phyloP scores from a whole-genome alignment of 306 rosid genomes.

The Prunus dulcis region DNA sequence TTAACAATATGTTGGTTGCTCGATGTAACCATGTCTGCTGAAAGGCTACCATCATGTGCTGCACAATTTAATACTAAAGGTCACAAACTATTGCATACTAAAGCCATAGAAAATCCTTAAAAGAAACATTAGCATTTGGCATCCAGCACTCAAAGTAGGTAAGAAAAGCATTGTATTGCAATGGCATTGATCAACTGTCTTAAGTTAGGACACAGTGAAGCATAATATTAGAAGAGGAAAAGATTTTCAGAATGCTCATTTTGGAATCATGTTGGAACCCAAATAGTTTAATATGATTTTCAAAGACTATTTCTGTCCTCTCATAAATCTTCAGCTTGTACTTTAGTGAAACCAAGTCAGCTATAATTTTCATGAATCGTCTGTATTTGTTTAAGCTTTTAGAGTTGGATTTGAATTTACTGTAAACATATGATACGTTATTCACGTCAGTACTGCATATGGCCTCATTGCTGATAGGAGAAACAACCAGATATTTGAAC shows the following conservation, averaged over 20 bases:
- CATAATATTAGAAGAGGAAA: not conserved
- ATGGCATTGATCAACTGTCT: not conserved
- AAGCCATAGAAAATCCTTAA: not conserved
- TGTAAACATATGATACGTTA: not conserved
- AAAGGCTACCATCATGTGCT: slow-evolving; percentile 34
- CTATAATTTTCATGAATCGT: not conserved
- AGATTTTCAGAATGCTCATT: not conserved
- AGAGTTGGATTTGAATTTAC: not conserved
- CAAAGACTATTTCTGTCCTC: too few species aligned
- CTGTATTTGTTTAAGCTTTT: not conserved
- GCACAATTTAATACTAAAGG: slow-evolving; percentile 19
- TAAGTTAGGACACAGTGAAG: not conserved
- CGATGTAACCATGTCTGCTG: slow-evolving; percentile 19
- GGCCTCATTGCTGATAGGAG: not conserved
- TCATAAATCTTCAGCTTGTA: not conserved
- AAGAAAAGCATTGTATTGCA: not conserved
- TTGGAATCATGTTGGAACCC: not conserved
- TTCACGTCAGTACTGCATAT: not conserved
- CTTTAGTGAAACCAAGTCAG: not conserved
- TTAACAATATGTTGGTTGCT: slow-evolving; percentile 40
- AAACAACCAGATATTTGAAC: not conserved
- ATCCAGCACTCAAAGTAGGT: not conserved
- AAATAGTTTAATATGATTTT: not conserved
- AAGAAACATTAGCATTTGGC: slow-evolving; percentile 2
- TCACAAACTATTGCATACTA: not conserved